Evolutionary conservation across 2,329 filamentous ascomycete genomes (phyloP), one percentile per base, ranked within the genome.

Genomic region (Diaporthe ilicicola): DNA sequence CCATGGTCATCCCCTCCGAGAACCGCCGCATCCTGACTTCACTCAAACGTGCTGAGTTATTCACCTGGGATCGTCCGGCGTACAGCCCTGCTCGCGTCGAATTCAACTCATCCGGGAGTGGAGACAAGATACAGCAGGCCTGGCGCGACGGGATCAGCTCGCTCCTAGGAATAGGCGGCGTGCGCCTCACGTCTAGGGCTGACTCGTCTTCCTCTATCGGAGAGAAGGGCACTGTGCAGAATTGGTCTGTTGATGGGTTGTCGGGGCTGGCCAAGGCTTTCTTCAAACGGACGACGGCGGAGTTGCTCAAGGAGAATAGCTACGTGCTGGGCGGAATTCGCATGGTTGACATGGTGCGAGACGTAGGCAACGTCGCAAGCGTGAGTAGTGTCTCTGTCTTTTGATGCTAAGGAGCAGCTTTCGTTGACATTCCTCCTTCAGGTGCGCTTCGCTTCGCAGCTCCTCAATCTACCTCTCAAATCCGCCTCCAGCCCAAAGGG

Each of bases 301-400:
- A 86, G 34, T 84, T 96, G 3, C 84, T 97, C 24, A 78, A 82
- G 0, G 85, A 90, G 34, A 93, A 93, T 78, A 89, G 88, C 53
- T 93, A 89, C 79, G 87, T 85, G 70, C 85, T 95, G 34, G 82
- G 79, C 0, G 87, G 87, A 10, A 85, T 86, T 69, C 87, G 88
- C 66, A 91, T 93, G 77, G 87, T 94, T 50, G 93, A 96, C 75
- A 85, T 95, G 4, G 83, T 93, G 12, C 88, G 90, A 29, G 90
- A 93, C 69, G 87, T 94, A 1, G 91, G 89, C 32, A 94, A 94
- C 76, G 81, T 93, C 32, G 87, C 86, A 7, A 68, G 61, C 4
- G 71, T 73, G 22, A 69, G 71, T 69, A 15, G 32, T 24, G 5
- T 2, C 22, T 7, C 6, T 5, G 13, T 5, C 1, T 10, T 3